Evolutionary conservation across 345 rosid genomes (phyloP).

Genomic region (Linum lewisii): DNA sequence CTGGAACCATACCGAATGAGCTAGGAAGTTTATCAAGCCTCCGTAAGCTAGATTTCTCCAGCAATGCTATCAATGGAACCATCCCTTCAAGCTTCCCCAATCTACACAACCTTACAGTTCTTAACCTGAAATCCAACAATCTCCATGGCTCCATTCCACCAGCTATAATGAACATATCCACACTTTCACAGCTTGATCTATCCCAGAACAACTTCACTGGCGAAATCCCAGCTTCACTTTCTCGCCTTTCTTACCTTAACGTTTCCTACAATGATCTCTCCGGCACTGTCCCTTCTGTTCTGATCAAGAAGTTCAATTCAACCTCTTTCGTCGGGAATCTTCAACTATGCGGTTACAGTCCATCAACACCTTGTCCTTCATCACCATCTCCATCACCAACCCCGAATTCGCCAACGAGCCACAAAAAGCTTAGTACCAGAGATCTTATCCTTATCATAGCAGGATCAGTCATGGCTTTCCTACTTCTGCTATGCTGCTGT

Average conservation of each 20-base stretch:
- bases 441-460: constrained; percentile 70
- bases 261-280: constrained; percentile 22
- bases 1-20: constrained; percentile 8
- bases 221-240: constrained; percentile 17
- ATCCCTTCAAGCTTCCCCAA: constrained; percentile 10
- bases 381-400: constrained; percentile 6
- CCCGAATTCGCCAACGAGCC: constrained; percentile 4
- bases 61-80: constrained; percentile 10
- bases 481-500: constrained; percentile 55
- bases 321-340: constrained; percentile 21
- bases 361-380: constrained; percentile 20
- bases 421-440: constrained; percentile 41
- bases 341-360: constrained; percentile 16
- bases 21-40: constrained; percentile 11
- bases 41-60: constrained; percentile 5
- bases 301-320: constrained; percentile 16
- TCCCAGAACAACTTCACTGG: constrained; percentile 16
- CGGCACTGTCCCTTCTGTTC: constrained; percentile 15
- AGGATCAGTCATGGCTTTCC: constrained; percentile 50
- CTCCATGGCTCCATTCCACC: constrained; percentile 13
- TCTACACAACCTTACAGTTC: constrained; percentile 12
- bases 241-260: constrained; percentile 10
- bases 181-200: constrained; percentile 14
- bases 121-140: constrained; percentile 13
- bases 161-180: constrained; percentile 13